A percentile compares a stretch with the other conserved stretches of the same genome.
These are phyloP conservation scores for Penicillium crystallinum DNA, from an alignment of 495 filamentous ascomycete species.

Conservation along the genomic window DNA sequence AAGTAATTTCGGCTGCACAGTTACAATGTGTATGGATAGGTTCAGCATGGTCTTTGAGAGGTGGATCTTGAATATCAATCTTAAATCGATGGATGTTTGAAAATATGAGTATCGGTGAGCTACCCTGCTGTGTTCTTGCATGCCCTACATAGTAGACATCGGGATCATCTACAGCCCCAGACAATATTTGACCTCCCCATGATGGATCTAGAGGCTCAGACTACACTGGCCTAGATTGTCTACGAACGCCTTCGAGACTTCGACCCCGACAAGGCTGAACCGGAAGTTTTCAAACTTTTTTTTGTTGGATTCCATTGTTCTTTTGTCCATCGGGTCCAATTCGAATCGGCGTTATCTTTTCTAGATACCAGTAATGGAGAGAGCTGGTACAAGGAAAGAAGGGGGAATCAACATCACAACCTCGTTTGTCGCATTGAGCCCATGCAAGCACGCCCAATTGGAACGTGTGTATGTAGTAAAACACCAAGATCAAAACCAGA, in stretches of 20 bases:
- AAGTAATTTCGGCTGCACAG: slow-evolving; percentile 8
- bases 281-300: slow-evolving; percentile 25
- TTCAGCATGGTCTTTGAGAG: not conserved
- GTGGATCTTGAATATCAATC: not conserved
- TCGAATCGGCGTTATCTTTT: slow-evolving; percentile 14
- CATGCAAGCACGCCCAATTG: slow-evolving; percentile 27
- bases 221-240: slow-evolving; percentile 2
- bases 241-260: slow-evolving; percentile 7
- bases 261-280: slow-evolving; percentile 19
- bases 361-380: slow-evolving; percentile 10
- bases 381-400: slow-evolving; percentile 3
- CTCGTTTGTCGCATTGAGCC: slow-evolving; percentile 34
- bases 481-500: slow-evolving; percentile 29
- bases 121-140: too few species aligned
- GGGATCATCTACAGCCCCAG: not conserved
- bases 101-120: too few species aligned
- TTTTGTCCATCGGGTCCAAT: slow-evolving; percentile 19
- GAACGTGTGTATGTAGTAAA: slow-evolving; percentile 30
- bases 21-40: not conserved
- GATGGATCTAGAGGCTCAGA: not conserved
- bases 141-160: not conserved
- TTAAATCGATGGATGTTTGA: not conserved
- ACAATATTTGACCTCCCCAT: too few species aligned
- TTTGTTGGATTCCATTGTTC: slow-evolving; percentile 23
- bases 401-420: slow-evolving; percentile 26